phyloP scores from a whole-genome alignment of 768 basidiomycete species.

The Boletus tomentosulus region DNA sequence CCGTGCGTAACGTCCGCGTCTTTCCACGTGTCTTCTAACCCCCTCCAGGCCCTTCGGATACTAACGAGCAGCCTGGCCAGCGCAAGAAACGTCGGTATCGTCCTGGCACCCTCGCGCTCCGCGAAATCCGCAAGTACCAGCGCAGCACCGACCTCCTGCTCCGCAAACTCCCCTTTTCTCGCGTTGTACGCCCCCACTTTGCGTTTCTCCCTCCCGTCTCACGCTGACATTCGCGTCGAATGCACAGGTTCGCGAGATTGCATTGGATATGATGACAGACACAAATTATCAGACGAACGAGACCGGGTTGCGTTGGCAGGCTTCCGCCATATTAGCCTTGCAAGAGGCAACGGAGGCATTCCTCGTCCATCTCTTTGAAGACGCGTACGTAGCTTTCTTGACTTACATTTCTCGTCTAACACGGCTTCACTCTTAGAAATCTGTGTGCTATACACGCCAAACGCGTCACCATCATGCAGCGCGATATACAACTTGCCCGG shows the following conservation, averaged over 20 bases:
- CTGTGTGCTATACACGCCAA: slow-evolving; percentile 97
- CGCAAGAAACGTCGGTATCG: slow-evolving; percentile 67
- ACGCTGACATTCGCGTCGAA: slow-evolving; percentile 1
- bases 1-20: slow-evolving; percentile 20
- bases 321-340: slow-evolving; percentile 85
- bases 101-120: slow-evolving; percentile 85
- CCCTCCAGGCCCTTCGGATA: slow-evolving; percentile 18
- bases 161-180: slow-evolving; percentile 86
- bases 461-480: slow-evolving; percentile 96
- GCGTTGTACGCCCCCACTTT: slow-evolving; percentile 58
- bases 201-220: neutral
- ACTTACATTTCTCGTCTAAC: neutral
- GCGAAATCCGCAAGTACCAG: slow-evolving; percentile 93
- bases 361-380: slow-evolving; percentile 94
- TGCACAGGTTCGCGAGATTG: slow-evolving; percentile 90
- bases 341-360: slow-evolving; percentile 97
- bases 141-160: slow-evolving; percentile 87
- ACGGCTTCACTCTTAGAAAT: slow-evolving; percentile 53
- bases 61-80: slow-evolving; percentile 22
- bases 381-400: slow-evolving; percentile 68
- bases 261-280: slow-evolving; percentile 83
- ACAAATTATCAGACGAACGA: slow-evolving; percentile 54
- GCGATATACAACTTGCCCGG: slow-evolving; percentile 94
- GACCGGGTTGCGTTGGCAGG: slow-evolving; percentile 86
- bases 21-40: slow-evolving; percentile 10